Base-by-base conservation (phyloP, 139 green algal genomes). In the Gonium pectorale region DNA sequence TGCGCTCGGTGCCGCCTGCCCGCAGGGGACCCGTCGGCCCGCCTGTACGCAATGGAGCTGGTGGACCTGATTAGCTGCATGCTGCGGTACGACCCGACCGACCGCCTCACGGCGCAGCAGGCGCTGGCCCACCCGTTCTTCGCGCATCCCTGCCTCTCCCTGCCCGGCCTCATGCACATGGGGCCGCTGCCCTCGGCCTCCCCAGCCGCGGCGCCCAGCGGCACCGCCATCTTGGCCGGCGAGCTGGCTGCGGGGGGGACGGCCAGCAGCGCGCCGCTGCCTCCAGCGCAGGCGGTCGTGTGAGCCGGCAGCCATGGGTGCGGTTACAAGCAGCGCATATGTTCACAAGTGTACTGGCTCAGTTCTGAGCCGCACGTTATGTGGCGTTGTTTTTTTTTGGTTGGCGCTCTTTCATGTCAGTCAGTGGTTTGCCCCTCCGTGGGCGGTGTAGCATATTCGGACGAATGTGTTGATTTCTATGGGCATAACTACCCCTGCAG, bases 41-140 rank as follows among this genome's bases (percentile, higher is more conserved):
- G 79, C 2, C 27, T 64, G 1, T 85, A 85, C 26, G 79, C 79
- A 0, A 37, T 9, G 46, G 79, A 85, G 66, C 79, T 85, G 64
- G 13, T 96, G 41, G 95, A 97, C 86, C 90, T 98, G 44, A 83
- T 98, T 74, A 79, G 88, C 44, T 80, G 77, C n/a, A 98, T 98
- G 95, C 90, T 98, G 51, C 64, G 82, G 52, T 99, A 96, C 51
- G 90, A 98, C 5, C 92, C 95, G 0, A 35, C 79, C 2, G 56
- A 94, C 49, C 91, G 96, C 80, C 85, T 96, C 21, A 94, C 90
- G 2, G 95, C 96, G 0, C 77, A 69, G 11, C 84, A 96, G 79
- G 95, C 95, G 15, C 92, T 99, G 46, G 68, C 85, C 43, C 96
- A 99, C 88, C 87, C 91, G 51, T 99, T 98, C 85, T 96, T 98